Evolutionary conservation across 2,329 filamentous ascomycete species (phyloP), one percentile per base, ranked within the genome.

Genomic region (Aspergillus japonicus): DNA sequence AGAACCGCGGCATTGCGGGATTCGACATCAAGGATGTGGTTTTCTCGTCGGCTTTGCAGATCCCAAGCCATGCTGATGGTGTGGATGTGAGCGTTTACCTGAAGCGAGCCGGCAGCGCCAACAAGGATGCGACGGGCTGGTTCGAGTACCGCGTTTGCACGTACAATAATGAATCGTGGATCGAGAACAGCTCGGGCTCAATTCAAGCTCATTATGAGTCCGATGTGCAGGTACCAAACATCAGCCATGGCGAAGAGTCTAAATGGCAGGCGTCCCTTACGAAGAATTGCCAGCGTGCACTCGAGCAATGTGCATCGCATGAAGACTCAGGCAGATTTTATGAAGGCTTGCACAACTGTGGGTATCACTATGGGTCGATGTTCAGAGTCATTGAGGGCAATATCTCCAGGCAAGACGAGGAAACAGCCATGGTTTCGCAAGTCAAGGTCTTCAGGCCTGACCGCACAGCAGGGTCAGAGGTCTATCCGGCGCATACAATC

Each of bases 141-240:
- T 60, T 48, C 21, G 47, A 60, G 3, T 62, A 57, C 29, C 50
- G 35, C 4, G 42, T 62, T n/a, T 62, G 51, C 23, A 35, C 33
- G 14, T 51, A 57, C 29, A 47, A 48, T 12, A 47, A 50, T 31
- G 50, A 26, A 2, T 23, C 26, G 1, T 62, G 54, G 57, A 31
- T 62, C 2, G 50, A 56, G 21, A 57, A 57, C 24, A 57, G 60
- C 47, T 42, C 60, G 0, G 60, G 60, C 1, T 39, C 50, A 1
- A 57, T 62, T 12, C 57, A 60, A n/a, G 49, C 55, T 10, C 47
- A 48, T 6, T 56, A 61, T 54, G 42, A 47, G 16, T 7, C 42
- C 26, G 26, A 10, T 10, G 44, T n/a, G 24, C 5, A 23, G 10
- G 12, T 19, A 2, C 19, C 29, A 2, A 47, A 48, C 5, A 11